A percentile compares a stretch with the other conserved stretches of the same genome.
phyloP scores from a whole-genome alignment of 2,329 filamentous ascomycete genomes.

The Geosmithia putterillii region DNA sequence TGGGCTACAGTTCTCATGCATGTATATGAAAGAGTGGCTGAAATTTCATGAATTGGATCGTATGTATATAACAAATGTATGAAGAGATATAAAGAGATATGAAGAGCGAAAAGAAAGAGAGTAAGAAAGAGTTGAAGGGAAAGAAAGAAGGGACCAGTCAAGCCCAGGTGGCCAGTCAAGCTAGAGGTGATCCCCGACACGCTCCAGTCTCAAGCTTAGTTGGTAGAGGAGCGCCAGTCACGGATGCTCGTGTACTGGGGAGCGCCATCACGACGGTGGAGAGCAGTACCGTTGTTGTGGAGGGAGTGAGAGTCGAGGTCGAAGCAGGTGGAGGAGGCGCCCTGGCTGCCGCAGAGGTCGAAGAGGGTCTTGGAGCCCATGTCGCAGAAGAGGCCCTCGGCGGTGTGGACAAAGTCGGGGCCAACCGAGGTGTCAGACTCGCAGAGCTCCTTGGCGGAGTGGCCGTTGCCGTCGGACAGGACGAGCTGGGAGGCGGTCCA shows the following conservation, averaged over 20 bases:
- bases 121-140: too few species aligned
- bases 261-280: not conserved
- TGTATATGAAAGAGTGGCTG: too few species aligned
- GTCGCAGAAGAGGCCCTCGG: slow-evolving; percentile 11
- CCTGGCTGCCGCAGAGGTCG: slow-evolving; percentile 1
- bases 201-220: not conserved
- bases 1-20: too few species aligned
- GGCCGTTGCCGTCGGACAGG: slow-evolving; percentile 2
- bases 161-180: too few species aligned
- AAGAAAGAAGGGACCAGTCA: too few species aligned
- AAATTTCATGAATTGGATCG: too few species aligned
- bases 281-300: not conserved
- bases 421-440: slow-evolving; percentile 8
- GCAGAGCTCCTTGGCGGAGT: slow-evolving; percentile 10
- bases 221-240: not conserved
- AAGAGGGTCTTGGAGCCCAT: slow-evolving; percentile 13
- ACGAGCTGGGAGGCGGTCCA: slow-evolving; percentile 1
- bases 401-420: slow-evolving; percentile 11
- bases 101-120: too few species aligned
- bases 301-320: not conserved
- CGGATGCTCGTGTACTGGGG: not conserved
- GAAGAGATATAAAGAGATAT: too few species aligned
- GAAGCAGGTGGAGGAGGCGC: not conserved
- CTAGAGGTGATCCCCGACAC: too few species aligned
- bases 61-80: too few species aligned